Base-by-base conservation (phyloP, 192 early-diverging fungal species). In the Linnemannia exigua region DNA sequence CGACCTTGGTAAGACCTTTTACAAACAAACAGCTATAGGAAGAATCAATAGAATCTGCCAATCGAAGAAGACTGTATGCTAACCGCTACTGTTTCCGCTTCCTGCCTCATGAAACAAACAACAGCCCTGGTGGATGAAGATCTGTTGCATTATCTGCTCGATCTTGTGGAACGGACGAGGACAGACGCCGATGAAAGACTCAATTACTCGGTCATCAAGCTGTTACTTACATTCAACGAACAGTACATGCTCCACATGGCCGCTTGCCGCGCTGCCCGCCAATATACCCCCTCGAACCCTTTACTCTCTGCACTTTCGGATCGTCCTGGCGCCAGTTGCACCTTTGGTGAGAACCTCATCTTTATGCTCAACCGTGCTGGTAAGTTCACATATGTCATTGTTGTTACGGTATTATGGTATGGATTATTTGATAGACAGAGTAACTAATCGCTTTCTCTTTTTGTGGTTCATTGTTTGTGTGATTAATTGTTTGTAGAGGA, bases 311-410 rank as follows among this genome's bases (percentile, higher is more conserved):
- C 86, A 7, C 71, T 96, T 1, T 51, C 72, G 5, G 76, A 88
- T 35, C 87, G 94, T 69, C 80, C 91, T 41, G 89, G 93, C 41
- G 86, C 87, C 35, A 91, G 94, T 81, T 96, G 95, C 67, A 97
- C 95, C 19, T 95, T 99, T 79, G 90, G 94, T 9, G 97, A 96
- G 47, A 99, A 97, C 79, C 80, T 99, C 28, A 94, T 99, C 67
- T 97, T 99, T 82, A 94, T 99, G 88, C 88, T 99, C 73, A 99
- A 99, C 85, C 93, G 97, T 38, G 94, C 95, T 35, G 94, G 97
- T 91, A 92, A 89, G 80, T 7, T 33, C 19, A 7, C 16, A 19
- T 3, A 52, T 17, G 5, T 72, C 4, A 37, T 19, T 31, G 16
- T 11, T 17, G 33, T 2, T 35, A 3, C 47, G 9, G 12, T 31